Evolutionary conservation across 371 early-diverging fungal species (phyloP).

Genomic region (Zychaea mexicana): DNA sequence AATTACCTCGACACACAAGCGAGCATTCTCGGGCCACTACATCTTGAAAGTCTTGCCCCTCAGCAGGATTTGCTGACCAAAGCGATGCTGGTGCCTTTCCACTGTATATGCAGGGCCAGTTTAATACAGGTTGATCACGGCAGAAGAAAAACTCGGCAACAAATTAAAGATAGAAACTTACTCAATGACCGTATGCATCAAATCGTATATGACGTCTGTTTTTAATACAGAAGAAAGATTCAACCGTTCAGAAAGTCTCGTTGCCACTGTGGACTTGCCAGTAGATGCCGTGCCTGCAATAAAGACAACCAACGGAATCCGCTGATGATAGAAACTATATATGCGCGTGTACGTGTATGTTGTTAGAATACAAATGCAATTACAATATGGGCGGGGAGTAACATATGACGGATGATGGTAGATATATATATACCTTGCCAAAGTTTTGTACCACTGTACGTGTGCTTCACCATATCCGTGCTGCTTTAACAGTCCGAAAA

Average conservation of each 20-base stretch:
- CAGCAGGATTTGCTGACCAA: conserved; percentile 10
- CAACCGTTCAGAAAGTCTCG: conserved; percentile 32
- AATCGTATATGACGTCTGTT: conserved; percentile 38
- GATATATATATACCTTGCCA: conserved; percentile 40
- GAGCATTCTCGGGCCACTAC: conserved; percentile 15
- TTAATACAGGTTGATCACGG: neutral
- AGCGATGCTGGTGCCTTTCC: conserved; percentile 13
- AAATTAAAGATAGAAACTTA: conserved; percentile 9
- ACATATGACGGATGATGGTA: too few relatives aligned
- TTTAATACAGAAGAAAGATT: conserved; percentile 40
- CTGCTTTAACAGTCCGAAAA: conserved; percentile 30
- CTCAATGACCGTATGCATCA: conserved; percentile 38
- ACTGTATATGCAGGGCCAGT: conserved; percentile 10
- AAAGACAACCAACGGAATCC: conserved; percentile 38
- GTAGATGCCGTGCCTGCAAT: conserved; percentile 34
- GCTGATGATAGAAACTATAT: conserved; percentile 38
- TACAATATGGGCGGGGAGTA: too few relatives aligned
- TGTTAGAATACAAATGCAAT: too few relatives aligned
- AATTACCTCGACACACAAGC: conserved; percentile 24
- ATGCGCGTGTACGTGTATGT: too few relatives aligned
- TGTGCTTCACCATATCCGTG: conserved; percentile 36
- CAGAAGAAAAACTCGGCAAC: neutral
- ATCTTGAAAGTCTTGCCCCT: neutral
- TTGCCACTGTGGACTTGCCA: conserved; percentile 41
- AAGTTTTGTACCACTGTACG: conserved; percentile 30